phyloP scores from a whole-genome alignment of 257 asterid species.

The Solanum phureja region DNA sequence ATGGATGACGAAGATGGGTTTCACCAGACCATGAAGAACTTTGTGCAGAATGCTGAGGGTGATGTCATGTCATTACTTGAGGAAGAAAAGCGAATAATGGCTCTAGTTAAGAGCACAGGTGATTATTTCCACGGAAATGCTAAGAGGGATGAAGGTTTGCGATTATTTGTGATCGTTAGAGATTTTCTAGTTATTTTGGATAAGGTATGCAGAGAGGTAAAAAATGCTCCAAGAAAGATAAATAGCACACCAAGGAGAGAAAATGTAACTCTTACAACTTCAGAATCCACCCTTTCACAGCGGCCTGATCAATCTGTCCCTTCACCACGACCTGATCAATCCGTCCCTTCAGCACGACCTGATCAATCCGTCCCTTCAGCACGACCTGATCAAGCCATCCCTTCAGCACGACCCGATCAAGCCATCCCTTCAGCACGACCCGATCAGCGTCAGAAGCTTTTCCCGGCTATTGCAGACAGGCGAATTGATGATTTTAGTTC shows the following conservation, averaged over 20 bases:
- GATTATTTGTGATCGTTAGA: conserved; percentile 62
- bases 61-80: conserved; percentile 49
- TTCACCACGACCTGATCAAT: background rate
- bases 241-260: conserved; percentile 18
- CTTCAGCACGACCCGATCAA: background rate
- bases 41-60: conserved; percentile 60
- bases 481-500: conserved; percentile 52
- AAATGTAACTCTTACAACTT: conserved; percentile 5
- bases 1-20: conserved; percentile 49
- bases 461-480: conserved; percentile 52
- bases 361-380: background rate
- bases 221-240: conserved; percentile 24
- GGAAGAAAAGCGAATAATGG: conserved; percentile 84
- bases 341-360: background rate
- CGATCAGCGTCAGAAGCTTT: conserved; percentile 39
- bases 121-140: conserved; percentile 87
- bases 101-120: conserved; percentile 62
- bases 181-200: conserved; percentile 70
- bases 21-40: conserved; percentile 37
- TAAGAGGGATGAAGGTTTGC: conserved; percentile 80
- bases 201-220: conserved; percentile 69
- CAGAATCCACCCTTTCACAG: conserved; percentile 9
- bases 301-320: background rate
- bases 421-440: background rate
- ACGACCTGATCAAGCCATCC: background rate